phyloP scores from a whole-genome alignment of 257 asterid species.

The Solanum ossicruentum region DNA sequence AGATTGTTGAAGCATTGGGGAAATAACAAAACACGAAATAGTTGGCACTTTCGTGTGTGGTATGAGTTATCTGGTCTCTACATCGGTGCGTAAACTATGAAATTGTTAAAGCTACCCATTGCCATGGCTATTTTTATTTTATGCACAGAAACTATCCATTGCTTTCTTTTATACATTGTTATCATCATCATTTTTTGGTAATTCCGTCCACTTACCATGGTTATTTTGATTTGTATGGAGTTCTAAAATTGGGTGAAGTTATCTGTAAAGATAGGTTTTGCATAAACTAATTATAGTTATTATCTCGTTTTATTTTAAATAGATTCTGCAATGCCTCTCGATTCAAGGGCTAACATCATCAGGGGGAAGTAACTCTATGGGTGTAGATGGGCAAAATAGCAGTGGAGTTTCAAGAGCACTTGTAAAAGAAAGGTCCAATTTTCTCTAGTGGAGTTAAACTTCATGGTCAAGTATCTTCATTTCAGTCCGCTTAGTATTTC shows the following conservation, averaged over 20 bases:
- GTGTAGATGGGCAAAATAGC: conserved; percentile 82
- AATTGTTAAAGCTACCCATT: neutral
- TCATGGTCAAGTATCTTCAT: neutral
- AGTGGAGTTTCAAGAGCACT: conserved; percentile 91
- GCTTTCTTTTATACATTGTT: neutral
- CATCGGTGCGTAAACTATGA: neutral
- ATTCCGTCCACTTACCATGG: neutral
- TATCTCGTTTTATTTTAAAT: neutral
- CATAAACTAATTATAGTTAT: neutral
- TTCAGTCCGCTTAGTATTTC: neutral
- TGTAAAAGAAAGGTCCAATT: conserved; percentile 69
- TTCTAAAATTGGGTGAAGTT: neutral
- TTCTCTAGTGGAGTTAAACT: neutral
- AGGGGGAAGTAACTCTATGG: conserved; percentile 65
- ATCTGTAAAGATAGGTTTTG: neutral
- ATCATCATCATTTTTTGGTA: neutral
- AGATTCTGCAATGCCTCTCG: conserved; percentile 78
- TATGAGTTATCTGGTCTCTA: neutral
- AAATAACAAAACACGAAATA: neutral
- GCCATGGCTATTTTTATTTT: neutral
- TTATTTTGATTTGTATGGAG: neutral
- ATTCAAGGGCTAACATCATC: conserved; percentile 86
- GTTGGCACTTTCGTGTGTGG: neutral
- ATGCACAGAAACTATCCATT: neutral
- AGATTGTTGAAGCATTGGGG: neutral